A percentile compares a stretch with the other conserved stretches of the same genome.
Conservation (phyloP, 2,329 filamentous ascomycete genomes). For the Falciphora oryzae region DNA sequence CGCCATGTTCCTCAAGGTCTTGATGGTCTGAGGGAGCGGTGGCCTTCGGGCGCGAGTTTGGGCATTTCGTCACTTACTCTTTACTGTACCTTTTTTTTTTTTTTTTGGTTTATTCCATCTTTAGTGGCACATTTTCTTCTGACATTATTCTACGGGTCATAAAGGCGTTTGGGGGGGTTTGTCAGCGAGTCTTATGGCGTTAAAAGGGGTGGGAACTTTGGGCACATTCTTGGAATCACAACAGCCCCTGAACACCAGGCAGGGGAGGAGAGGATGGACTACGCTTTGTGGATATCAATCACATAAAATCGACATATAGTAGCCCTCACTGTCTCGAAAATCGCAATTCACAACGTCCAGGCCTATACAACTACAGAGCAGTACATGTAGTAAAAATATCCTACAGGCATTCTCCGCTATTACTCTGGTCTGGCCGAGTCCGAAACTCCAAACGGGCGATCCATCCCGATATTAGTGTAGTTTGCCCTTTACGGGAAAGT, state of each 20-base stretch:
- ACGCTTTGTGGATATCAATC: background rate
- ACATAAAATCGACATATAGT: background rate
- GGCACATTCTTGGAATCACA: background rate
- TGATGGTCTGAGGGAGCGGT: conserved; percentile 8
- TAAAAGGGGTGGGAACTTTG: background rate
- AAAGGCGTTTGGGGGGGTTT: background rate
- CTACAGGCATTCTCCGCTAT: background rate
- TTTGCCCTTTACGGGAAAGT: background rate
- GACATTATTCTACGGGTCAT: background rate
- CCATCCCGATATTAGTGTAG: no score
- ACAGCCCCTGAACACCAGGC: background rate
- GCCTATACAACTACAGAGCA: background rate
- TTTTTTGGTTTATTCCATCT: background rate
- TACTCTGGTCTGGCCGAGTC: background rate
- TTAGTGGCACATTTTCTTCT: background rate
- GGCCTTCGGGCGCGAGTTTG: background rate
- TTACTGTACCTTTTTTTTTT: background rate
- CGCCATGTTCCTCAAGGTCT: conserved; percentile 57
- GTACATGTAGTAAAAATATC: background rate
- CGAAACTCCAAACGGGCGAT: no score
- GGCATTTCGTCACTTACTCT: background rate
- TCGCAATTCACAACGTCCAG: background rate
- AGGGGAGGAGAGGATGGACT: background rate
- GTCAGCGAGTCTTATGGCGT: background rate
- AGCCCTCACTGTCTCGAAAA: background rate